phyloP scores from a whole-genome alignment of 371 early-diverging fungal genomes.

The Dentiscutata heterogama region DNA sequence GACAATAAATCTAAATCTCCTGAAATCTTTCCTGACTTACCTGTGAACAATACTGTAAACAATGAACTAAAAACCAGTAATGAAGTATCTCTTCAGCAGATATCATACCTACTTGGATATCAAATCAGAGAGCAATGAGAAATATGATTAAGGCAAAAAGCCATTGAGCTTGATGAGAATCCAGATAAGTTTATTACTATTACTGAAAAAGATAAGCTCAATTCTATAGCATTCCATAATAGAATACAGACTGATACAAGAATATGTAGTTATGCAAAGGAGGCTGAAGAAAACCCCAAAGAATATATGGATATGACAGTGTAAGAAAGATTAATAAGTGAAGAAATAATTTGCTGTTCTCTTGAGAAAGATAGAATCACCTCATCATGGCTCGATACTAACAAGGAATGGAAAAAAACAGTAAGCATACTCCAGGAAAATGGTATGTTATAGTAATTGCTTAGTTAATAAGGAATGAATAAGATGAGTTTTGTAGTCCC shows the following conservation, averaged over 20 bases:
- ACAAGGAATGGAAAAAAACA: constrained; percentile 36
- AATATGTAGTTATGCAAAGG: too few species aligned
- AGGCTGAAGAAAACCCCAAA: neutral
- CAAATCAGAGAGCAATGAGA: neutral
- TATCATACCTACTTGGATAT: neutral
- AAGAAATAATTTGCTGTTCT: constrained; percentile 20
- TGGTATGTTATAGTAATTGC: constrained; percentile 33
- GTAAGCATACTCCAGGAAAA: constrained; percentile 29
- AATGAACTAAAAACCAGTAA: neutral
- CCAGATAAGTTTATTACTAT: neutral
- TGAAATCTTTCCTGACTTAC: neutral
- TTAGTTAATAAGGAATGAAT: neutral
- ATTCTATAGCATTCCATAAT: neutral
- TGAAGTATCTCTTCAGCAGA: neutral
- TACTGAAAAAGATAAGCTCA: neutral
- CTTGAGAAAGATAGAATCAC: constrained; percentile 19
- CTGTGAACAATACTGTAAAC: neutral
- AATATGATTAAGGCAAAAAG: neutral
- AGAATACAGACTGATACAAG: too few species aligned
- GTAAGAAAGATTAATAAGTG: constrained; percentile 26
- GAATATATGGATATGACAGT: constrained; percentile 31
- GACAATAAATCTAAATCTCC: constrained; percentile 1
- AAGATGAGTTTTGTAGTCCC: neutral
- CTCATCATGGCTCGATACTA: constrained; percentile 29
- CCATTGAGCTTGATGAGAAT: neutral